These are phyloP conservation scores for Perilla frutescens DNA, from an alignment of 257 asterid species.

Conservation along the genomic window DNA sequence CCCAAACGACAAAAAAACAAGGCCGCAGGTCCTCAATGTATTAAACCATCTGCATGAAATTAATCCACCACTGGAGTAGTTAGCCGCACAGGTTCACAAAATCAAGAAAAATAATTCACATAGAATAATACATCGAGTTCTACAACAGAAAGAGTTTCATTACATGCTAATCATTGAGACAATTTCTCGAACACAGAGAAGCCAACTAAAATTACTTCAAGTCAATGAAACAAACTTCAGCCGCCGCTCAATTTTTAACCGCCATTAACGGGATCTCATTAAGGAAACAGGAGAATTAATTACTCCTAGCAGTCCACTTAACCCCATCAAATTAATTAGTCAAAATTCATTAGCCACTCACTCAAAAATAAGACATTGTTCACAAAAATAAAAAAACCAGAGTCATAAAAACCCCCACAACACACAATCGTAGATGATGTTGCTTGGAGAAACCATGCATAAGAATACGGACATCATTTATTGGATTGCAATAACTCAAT, in stretches of 20 bases:
- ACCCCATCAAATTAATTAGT: background rate
- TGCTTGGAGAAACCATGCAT: conserved; percentile 14
- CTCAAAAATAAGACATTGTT: background rate
- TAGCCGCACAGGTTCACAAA: background rate
- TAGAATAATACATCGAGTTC: conserved; percentile 1
- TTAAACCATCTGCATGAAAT: conserved; percentile 34
- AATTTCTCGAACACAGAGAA: conserved; percentile 16
- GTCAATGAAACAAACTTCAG: conserved; percentile 26
- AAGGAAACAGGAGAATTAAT: conserved; percentile 10
- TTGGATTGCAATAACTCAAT: conserved; percentile 19
- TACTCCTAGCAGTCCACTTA: conserved; percentile 15
- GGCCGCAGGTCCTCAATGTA: conserved; percentile 30
- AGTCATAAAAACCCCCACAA: background rate
- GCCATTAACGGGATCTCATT: conserved; percentile 6
- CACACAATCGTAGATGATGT: background rate
- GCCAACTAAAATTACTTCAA: conserved; percentile 19
- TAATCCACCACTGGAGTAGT: conserved; percentile 10
- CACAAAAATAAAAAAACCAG: background rate
- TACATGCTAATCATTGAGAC: conserved; percentile 4
- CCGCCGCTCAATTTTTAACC: conserved; percentile 1
- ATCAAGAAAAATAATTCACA: conserved; percentile 16
- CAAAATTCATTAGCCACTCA: background rate
- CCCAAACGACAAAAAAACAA: conserved; percentile 22
- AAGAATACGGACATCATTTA: background rate
- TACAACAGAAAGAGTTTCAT: conserved; percentile 16